Conservation (phyloP, 805 yeast species). For the Spathaspora girioi region DNA sequence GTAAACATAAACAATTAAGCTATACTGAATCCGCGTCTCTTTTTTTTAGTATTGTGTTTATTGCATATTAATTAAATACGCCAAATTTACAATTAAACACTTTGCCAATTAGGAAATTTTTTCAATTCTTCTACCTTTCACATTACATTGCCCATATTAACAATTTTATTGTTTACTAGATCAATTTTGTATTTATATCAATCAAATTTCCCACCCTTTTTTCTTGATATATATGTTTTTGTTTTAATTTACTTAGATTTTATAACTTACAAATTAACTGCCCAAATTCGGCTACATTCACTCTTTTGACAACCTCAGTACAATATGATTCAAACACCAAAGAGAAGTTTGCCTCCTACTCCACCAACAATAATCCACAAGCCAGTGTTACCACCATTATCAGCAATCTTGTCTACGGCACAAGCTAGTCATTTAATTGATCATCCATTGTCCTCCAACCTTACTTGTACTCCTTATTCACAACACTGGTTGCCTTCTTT, state of each 20-base stretch:
- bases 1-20: not conserved
- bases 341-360: conserved; percentile 25
- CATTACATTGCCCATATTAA: not conserved
- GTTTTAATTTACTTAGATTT: not conserved
- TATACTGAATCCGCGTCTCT: not conserved
- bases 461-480: conserved; percentile 1
- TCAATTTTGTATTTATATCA: not conserved
- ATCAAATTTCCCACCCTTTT: not conserved
- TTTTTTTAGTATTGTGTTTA: not conserved
- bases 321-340: conserved; percentile 28
- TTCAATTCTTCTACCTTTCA: not conserved
- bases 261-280: not conserved
- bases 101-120: not conserved
- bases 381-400: conserved; percentile 39
- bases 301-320: not conserved
- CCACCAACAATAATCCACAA: conserved; percentile 13
- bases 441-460: conserved; percentile 4
- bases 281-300: not conserved
- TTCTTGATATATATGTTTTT: not conserved
- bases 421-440: conserved; percentile 5
- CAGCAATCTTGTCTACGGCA: conserved; percentile 21
- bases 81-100: not conserved
- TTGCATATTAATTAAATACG: not conserved
- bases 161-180: not conserved
- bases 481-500: conserved; percentile 22